Base-by-base conservation (phyloP, 2,329 filamentous ascomycete genomes). In the Epichloe aotearoae region DNA sequence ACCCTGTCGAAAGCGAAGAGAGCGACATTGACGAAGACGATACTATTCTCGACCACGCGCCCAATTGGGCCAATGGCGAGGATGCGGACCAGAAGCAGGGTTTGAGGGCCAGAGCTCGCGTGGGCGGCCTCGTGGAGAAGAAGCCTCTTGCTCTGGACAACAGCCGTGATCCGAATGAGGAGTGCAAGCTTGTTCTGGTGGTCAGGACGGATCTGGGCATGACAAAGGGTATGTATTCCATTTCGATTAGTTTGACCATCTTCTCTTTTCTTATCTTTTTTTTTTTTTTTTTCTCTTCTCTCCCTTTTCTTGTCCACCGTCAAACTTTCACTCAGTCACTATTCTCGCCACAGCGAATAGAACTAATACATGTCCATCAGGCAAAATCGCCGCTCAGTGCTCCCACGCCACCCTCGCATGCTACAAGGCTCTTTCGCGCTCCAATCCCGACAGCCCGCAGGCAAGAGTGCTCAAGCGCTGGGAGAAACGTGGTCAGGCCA, bases 381-480 rank as follows among this genome's bases (percentile, higher is more conserved):
- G 91, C 61, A 98, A 98, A 76, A 96, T 97, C 61, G 93, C 88
- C 52, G 93, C 93, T 7, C 93, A 97, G 70, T 91, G 86, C 70
- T 86, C 84, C 47, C 93, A 97, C 69, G 93, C 93, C n/a, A 95
- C 91, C 3, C 82, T 98, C 51, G 90, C 91, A 50, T 97, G 91
- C 78, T 98, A 95, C 81, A 97, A 96, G 72, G 73, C 82, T 53
- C 81, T 94, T 56, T 69, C 80, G 51, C 69, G 73, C 50, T 71
- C 79, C n/a, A 70, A 75, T 49, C 69, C 77, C 40, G 67, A 72
- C 38, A 74, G 74, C 23, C 66, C 78, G 14, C 73, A 76, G 45
- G 78, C 81, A 51, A 72, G 72, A 42, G 72, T 95, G 49, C 79
- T 98, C 46, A 76, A 77, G 57, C 83, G 84, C 57, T 98, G 93